Conservation (phyloP, 306 rosid genomes). For the Aeschynomene evenia region DNA sequence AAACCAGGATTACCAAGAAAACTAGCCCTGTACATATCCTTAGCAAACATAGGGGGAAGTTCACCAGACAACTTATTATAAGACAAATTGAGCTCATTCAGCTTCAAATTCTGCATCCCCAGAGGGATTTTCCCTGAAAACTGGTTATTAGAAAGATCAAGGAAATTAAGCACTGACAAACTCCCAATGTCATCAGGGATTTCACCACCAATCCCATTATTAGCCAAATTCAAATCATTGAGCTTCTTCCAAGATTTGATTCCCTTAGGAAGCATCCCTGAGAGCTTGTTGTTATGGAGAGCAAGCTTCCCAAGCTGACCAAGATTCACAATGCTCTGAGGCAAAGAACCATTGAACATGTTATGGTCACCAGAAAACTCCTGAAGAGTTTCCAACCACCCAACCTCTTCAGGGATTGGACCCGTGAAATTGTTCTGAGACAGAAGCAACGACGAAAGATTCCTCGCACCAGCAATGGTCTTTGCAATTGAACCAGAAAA, state of each 20-base stretch:
- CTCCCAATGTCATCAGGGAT: slow-evolving; percentile 68
- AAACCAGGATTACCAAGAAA: slow-evolving; percentile 83
- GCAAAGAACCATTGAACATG: slow-evolving; percentile 55
- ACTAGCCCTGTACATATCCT: slow-evolving; percentile 59
- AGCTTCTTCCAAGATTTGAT: slow-evolving; percentile 57
- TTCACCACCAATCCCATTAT: slow-evolving; percentile 58
- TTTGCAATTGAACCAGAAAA: slow-evolving; percentile 62
- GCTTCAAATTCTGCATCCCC: slow-evolving; percentile 71
- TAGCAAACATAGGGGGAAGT: slow-evolving; percentile 67
- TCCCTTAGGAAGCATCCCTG: slow-evolving; percentile 60
- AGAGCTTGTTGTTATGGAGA: slow-evolving; percentile 62
- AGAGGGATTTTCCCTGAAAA: slow-evolving; percentile 65
- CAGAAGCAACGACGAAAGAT: slow-evolving; percentile 52
- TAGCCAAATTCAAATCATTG: slow-evolving; percentile 74
- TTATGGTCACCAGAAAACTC: slow-evolving; percentile 59
- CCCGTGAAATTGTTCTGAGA: slow-evolving; percentile 69
- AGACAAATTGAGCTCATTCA: slow-evolving; percentile 75
- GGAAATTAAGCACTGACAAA: slow-evolving; percentile 66
- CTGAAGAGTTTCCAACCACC: slow-evolving; percentile 55
- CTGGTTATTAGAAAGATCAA: slow-evolving; percentile 71
- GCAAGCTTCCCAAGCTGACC: slow-evolving; percentile 62
- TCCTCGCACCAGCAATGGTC: slow-evolving; percentile 61
- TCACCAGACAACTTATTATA: slow-evolving; percentile 62
- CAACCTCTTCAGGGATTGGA: slow-evolving; percentile 70
- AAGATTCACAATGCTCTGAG: slow-evolving; percentile 55